Conservation (phyloP, 257 asterid genomes). For the Solanum medicagineum region DNA sequence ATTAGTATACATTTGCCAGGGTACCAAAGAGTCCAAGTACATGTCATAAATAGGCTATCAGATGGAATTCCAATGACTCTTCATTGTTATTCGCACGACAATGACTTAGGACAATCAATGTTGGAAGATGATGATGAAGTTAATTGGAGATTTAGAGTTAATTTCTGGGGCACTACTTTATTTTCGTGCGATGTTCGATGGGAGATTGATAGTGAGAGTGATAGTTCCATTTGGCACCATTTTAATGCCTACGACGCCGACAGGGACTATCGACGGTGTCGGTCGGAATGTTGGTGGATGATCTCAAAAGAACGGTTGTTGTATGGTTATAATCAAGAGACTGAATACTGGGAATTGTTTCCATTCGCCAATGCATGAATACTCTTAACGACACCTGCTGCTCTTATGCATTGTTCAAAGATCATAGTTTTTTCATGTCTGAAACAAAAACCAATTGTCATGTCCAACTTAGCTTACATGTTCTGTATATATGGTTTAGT, state of each 20-base stretch:
- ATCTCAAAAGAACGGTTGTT: conserved; percentile 6
- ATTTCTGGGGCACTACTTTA: conserved; percentile 21
- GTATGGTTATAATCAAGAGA: conserved; percentile 20
- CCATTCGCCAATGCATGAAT: background rate
- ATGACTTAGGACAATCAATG: conserved; percentile 25
- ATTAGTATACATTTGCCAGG: background rate
- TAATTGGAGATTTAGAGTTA: conserved; percentile 20
- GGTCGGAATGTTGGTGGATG: conserved; percentile 29
- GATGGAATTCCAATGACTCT: conserved; percentile 3
- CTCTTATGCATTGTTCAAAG: too few species aligned
- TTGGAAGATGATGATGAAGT: conserved; percentile 1
- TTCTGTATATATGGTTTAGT: background rate
- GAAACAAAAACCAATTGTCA: background rate
- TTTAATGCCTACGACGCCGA: conserved; percentile 24
- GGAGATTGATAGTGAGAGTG: background rate
- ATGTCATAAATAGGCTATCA: conserved; percentile 15
- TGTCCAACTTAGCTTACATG: background rate
- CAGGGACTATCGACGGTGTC: conserved; percentile 16
- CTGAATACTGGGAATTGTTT: conserved; percentile 17
- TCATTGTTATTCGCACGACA: conserved; percentile 31
- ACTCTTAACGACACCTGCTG: background rate
- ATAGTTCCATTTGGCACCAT: conserved; percentile 8
- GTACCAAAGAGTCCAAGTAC: conserved; percentile 5
- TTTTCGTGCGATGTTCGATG: conserved; percentile 29
- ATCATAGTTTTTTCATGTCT: background rate